These are phyloP conservation scores for Trypanosoma avium DNA, from an alignment of 208 protist species.

Conservation along the genomic window DNA sequence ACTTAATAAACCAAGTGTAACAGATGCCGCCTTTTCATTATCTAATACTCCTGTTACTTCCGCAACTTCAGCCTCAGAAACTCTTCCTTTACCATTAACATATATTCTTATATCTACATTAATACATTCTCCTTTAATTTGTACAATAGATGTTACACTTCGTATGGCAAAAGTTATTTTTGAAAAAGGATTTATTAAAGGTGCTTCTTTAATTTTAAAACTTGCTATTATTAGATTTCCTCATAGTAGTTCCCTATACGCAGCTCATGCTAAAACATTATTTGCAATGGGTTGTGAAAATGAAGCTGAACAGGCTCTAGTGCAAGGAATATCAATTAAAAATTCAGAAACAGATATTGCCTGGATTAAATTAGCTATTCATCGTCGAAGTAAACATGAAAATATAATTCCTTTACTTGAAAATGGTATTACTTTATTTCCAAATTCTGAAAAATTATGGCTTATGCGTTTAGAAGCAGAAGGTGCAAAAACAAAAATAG, in stretches of 20 bases:
- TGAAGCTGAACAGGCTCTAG: constrained; percentile 42
- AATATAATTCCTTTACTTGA: constrained; percentile 31
- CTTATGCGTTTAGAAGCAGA: constrained; percentile 62
- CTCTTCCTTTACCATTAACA: constrained; percentile 28
- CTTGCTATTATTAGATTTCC: constrained; percentile 14
- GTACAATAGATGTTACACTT: constrained; percentile 28
- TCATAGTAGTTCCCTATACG: constrained; percentile 14
- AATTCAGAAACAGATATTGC: constrained; percentile 35
- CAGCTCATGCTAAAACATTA: constrained; percentile 43
- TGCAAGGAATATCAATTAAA: constrained; percentile 25
- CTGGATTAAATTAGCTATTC: constrained; percentile 62
- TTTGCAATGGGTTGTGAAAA: constrained; percentile 32
- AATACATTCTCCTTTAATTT: constrained; percentile 12
- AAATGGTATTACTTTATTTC: constrained; percentile 34
- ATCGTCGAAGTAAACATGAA: constrained; percentile 41
- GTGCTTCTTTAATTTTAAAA: constrained; percentile 29
- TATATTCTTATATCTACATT: constrained; percentile 14
- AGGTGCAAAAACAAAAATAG: constrained; percentile 12
- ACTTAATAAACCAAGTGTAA: constrained; percentile 15
- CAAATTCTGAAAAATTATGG: constrained; percentile 59
- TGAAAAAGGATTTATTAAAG: constrained; percentile 19
- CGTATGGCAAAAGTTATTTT: constrained; percentile 36
- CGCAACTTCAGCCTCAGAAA: constrained; percentile 14
- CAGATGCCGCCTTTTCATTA: background rate
- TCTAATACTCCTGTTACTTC: constrained; percentile 9